phyloP scores from a whole-genome alignment of 2,329 filamentous ascomycete genomes.

The Aspergillus sclerotialis region DNA sequence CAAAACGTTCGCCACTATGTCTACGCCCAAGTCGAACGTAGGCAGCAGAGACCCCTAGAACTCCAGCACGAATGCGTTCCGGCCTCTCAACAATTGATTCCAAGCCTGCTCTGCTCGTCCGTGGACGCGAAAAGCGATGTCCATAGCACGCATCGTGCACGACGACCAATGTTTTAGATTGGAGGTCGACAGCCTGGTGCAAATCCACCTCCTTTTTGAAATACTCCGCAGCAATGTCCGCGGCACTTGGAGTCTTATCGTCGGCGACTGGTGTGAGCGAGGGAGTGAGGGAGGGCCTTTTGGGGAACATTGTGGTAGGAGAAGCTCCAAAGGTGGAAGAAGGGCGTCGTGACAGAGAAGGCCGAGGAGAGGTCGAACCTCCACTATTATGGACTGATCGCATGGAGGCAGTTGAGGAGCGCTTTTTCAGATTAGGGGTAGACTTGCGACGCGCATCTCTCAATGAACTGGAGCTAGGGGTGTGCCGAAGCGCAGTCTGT shows the following conservation, averaged over 20 bases:
- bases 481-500: conserved; percentile 19
- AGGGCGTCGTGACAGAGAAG: conserved; percentile 27
- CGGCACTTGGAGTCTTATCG: conserved; percentile 37
- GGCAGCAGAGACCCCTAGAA: conserved; percentile 74
- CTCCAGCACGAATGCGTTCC: conserved; percentile 77
- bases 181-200: conserved; percentile 45
- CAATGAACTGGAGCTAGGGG: conserved; percentile 28
- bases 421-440: conserved; percentile 30
- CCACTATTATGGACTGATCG: conserved; percentile 25
- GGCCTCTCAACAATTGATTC: conserved; percentile 86
- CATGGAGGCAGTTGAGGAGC: conserved; percentile 30
- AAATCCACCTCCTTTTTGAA: conserved; percentile 63
- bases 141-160: conserved; percentile 93
- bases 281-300: conserved; percentile 22
- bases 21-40: conserved; percentile 85
- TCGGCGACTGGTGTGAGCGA: conserved; percentile 16
- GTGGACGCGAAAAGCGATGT: conserved; percentile 80
- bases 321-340: conserved; percentile 24
- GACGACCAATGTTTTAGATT: conserved; percentile 66
- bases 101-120: conserved; percentile 63
- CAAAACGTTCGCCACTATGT: conserved; percentile 62
- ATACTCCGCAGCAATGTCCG: conserved; percentile 57
- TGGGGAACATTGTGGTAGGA: conserved; percentile 13
- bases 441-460: conserved; percentile 32
- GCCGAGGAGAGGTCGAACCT: conserved; percentile 20